Base-by-base conservation (phyloP, 2,329 filamentous ascomycete genomes). In the Pyrenochaeta sp. region DNA sequence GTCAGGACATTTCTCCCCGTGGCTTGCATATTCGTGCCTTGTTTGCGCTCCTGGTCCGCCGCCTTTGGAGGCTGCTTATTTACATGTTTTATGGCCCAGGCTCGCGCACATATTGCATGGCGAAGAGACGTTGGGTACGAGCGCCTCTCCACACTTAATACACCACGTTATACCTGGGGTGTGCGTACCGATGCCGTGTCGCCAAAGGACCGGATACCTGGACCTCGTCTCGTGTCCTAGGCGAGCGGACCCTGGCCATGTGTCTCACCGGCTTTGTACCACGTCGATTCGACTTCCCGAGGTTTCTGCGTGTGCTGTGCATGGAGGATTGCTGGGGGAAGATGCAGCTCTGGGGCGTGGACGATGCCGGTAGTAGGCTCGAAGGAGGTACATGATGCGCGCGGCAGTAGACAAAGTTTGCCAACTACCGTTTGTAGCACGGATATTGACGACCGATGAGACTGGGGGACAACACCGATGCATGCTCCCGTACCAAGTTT, bases 141-240 rank as follows among this genome's bases (percentile, higher is more conserved):
- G 27, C 24, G 24, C 36, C 35, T 30, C 41, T 43, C 38, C 27
- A 28, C 42, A 24, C 43, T 53, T 55, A 48, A 51, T 8, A 53
- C 27, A 20, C n/a, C 22, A 6, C 17, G 23, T 47, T 57, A 57
- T 50, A 42, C 23, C 51, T 44, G 32, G 38, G 45, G 39, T 44
- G 28, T 21, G 20, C 24, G 29, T 55, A 40, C 45, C 40, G 53
- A 48, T 36, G 26, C 41, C 46, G 30, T 26, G 32, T 42, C 40
- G 38, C 40, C 39, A 39, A 37, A n/a, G 38, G 41, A 35, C 51
- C 40, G 35, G 41, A 35, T 44, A 46, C 47, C 45, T 51, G 49
- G 39, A 26, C 8, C 45, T 27, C 24, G 45, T 40, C 27, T 32
- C 30, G 34, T n/a, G n/a, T n/a, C n/a, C n/a, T 51, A 55, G 55